Base-by-base conservation (phyloP, 1,139 yeast genomes). In the Lodderomyces orthopsilosis region DNA sequence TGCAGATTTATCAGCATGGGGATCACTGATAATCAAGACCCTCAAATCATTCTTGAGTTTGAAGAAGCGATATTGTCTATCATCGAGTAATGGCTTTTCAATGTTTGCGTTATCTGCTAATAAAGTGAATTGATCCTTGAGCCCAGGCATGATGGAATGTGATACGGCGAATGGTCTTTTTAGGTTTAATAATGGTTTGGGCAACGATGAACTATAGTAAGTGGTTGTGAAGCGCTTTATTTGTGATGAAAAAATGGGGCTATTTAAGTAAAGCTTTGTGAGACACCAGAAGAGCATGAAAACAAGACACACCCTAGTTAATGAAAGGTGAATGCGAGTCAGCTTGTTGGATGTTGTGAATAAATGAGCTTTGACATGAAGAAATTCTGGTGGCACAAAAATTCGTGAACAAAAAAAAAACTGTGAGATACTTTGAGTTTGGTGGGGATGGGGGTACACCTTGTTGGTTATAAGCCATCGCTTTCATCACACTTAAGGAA, bases 1-100 rank as follows among this genome's bases (percentile, higher is more conserved):
- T 0, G 96, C 95, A 0, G 97, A 79, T 63, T 87, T 86, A 60
- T 91, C 98, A 12, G 96, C 77, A n/a, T 79, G 72, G 0, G 90
- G 80, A 56, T 93, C 98, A 50, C 84, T 84, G 46, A 93, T 87
- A 46, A 93, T 62, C 42, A 93, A 66, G 0, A 85, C 96, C 43
- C 79, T 82, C 37, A 93, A 69, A 10, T 80, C 75, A 59, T 93
- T 93, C 14, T 57, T 54, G 37, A 93, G 73, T 47, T 75, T 70
- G 51, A 93, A 66, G 42, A 83, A 70, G 28, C 91, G 74, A 61
- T 93, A 93, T 27, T 72, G 62, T 44, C 97, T 73, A 55, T 89
- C 88, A 60, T 91, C 98, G 38, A 80, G 64, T 43, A 80, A 74
- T 0, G 93, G 90, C 54, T 81, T 83, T 23, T 74, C 72, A 7